Evolutionary conservation across 2,329 filamentous ascomycete species (phyloP).

Genomic region (Exophiala aquamarina): DNA sequence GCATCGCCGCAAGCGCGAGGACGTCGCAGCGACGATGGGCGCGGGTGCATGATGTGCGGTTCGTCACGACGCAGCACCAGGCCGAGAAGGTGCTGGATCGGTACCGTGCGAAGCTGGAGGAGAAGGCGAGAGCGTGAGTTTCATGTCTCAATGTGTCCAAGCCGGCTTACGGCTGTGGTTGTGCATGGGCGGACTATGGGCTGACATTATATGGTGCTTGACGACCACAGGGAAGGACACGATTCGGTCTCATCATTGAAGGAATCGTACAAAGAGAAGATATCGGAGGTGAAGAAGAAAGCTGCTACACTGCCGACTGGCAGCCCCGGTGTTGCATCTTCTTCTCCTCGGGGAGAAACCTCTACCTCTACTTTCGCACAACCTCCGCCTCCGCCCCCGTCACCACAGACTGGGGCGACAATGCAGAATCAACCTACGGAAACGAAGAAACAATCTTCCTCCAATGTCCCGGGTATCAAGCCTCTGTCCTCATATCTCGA

Average conservation of each 20-base stretch:
- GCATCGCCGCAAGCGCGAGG: slow-evolving; percentile 10
- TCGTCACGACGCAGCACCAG: slow-evolving; percentile 75
- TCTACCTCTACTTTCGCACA: slow-evolving; percentile 24
- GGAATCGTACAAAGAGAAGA: slow-evolving; percentile 81
- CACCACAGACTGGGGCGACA: slow-evolving; percentile 40
- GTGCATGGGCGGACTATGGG: no score
- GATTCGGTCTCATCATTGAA: slow-evolving; percentile 62
- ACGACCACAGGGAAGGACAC: slow-evolving; percentile 62
- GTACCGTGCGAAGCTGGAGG: slow-evolving; percentile 81
- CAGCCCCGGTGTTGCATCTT: slow-evolving; percentile 43
- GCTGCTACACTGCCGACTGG: slow-evolving; percentile 40
- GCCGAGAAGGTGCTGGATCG: slow-evolving; percentile 72
- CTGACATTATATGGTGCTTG: no score
- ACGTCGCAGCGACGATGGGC: slow-evolving; percentile 77
- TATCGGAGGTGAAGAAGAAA: slow-evolving; percentile 68
- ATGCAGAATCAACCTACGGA: slow-evolving; percentile 34
- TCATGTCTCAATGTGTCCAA: no score
- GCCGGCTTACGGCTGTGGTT: background rate
- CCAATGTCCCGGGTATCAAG: slow-evolving; percentile 53
- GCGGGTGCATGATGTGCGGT: slow-evolving; percentile 87
- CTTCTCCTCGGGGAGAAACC: slow-evolving; percentile 35
- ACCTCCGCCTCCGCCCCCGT: slow-evolving; percentile 36
- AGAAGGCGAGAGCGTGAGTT: slow-evolving; percentile 69
- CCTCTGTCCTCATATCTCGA: slow-evolving; percentile 71
- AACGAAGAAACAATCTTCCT: slow-evolving; percentile 48